Conservation (phyloP, 2,329 filamentous ascomycete genomes). For the Hypoxylon sp. region DNA sequence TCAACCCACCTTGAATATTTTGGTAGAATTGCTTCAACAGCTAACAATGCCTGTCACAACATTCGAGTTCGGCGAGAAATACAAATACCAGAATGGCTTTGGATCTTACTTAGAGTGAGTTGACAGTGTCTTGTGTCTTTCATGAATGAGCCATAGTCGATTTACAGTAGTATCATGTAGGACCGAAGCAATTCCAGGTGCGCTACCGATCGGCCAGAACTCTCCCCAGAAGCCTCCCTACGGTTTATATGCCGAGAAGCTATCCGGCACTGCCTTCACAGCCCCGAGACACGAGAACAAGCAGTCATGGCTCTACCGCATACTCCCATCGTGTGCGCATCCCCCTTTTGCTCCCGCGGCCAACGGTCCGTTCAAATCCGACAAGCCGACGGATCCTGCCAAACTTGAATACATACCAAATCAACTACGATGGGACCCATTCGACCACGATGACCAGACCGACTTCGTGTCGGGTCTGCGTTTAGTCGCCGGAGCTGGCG, state of each 20-base stretch:
- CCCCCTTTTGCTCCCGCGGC: constrained; percentile 54
- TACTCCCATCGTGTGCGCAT: constrained; percentile 70
- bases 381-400: constrained; percentile 63
- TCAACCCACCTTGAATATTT: constrained; percentile 20
- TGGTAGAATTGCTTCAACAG: background rate
- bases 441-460: constrained; percentile 75
- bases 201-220: constrained; percentile 77
- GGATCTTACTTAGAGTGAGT: constrained; percentile 77
- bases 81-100: constrained; percentile 79
- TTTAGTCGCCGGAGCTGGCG: constrained; percentile 79
- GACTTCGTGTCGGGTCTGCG: constrained; percentile 68
- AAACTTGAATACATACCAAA: constrained; percentile 83
- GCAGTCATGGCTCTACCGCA: constrained; percentile 73
- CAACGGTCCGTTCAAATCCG: constrained; percentile 61
- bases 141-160: background rate
- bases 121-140: background rate
- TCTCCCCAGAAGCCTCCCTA: constrained; percentile 79
- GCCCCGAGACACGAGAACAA: constrained; percentile 71
- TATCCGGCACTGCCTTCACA: constrained; percentile 73
- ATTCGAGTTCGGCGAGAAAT: constrained; percentile 60
- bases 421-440: constrained; percentile 86
- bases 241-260: constrained; percentile 79
- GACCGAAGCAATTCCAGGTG: constrained; percentile 75
- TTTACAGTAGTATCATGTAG: constrained; percentile 22
- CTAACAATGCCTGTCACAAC: constrained; percentile 55